These are phyloP conservation scores for Apiotrichum akiyoshidainum DNA, from an alignment of 1,284 basidiomycete genomes.

Conservation along the genomic window DNA sequence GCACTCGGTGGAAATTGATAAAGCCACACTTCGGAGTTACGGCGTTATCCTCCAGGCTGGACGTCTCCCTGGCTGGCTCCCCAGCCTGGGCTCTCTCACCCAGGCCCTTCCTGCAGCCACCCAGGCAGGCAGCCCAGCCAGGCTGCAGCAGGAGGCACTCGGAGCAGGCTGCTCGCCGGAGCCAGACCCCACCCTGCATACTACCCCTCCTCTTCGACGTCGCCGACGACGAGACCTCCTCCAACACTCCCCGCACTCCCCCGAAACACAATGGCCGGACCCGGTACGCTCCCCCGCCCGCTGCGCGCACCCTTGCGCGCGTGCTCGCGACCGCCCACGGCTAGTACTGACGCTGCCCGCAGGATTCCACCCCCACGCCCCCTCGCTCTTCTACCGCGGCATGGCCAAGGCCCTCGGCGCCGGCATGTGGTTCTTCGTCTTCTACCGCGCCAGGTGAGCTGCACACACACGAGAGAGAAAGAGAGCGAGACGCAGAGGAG, in stretches of 20 bases:
- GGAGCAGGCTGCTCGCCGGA: neutral
- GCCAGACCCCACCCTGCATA: no score
- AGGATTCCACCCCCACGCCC: constrained; percentile 81
- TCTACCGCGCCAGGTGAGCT: constrained; percentile 81
- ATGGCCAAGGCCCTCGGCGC: constrained; percentile 81
- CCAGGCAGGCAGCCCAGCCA: neutral
- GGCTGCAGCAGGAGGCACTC: neutral
- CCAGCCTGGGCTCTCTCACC: no score
- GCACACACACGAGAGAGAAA: no score
- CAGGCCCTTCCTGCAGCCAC: no score
- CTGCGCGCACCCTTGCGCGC: neutral
- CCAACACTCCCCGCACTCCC: constrained; percentile 8
- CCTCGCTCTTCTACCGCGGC: constrained; percentile 69
- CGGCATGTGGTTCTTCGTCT: constrained; percentile 97
- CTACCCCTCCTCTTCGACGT: neutral
- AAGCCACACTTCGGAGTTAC: constrained; percentile 1
- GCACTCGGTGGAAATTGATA: neutral
- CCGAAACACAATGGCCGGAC: constrained; percentile 28
- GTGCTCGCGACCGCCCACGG: neutral
- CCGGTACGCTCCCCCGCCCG: constrained; percentile 25
- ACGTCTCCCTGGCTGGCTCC: no score
- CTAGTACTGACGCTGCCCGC: constrained; percentile 27
- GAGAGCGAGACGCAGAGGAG: no score
- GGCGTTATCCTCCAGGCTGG: neutral
- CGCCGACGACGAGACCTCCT: neutral